A percentile compares a stretch with the other conserved stretches of the same genome.
These are phyloP conservation scores for Aspergillus sp. DNA, from an alignment of 2,329 filamentous ascomycete species.

Conservation along the genomic window DNA sequence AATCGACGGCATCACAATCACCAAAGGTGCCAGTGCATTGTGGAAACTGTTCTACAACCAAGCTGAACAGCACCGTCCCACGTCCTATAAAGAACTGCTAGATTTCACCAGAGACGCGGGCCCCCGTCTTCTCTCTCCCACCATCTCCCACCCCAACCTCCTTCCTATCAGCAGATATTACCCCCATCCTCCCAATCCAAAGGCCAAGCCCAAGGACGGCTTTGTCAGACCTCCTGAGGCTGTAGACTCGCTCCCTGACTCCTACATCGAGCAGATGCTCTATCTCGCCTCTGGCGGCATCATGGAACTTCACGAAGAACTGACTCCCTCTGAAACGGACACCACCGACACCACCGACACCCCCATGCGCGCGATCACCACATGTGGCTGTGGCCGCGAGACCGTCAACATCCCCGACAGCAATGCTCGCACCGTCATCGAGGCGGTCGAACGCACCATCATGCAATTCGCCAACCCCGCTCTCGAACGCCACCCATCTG, in stretches of 20 bases:
- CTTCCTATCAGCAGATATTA: conserved; percentile 26
- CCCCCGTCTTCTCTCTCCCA: conserved; percentile 28
- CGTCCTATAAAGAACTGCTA: conserved; percentile 12
- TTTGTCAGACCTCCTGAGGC: conserved; percentile 16
- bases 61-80: conserved; percentile 18
- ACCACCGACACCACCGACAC: neutral
- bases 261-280: conserved; percentile 14
- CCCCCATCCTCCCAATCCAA: conserved; percentile 9
- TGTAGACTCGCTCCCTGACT: conserved; percentile 8
- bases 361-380: neutral
- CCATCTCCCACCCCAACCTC: conserved; percentile 7
- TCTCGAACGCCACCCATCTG: conserved; percentile 29
- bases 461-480: conserved; percentile 25
- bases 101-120: conserved; percentile 27
- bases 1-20: neutral
- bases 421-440: conserved; percentile 10
- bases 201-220: neutral
- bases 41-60: conserved; percentile 28
- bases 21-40: conserved; percentile 7
- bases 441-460: conserved; percentile 25
- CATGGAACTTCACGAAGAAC: neutral
- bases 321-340: too few relatives aligned
- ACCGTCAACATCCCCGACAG: neutral
- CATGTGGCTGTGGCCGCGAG: neutral
- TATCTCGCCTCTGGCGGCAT: conserved; percentile 3